These are phyloP conservation scores for Fragaria ananassa DNA, from an alignment of 306 rosid species.

Conservation along the genomic window DNA sequence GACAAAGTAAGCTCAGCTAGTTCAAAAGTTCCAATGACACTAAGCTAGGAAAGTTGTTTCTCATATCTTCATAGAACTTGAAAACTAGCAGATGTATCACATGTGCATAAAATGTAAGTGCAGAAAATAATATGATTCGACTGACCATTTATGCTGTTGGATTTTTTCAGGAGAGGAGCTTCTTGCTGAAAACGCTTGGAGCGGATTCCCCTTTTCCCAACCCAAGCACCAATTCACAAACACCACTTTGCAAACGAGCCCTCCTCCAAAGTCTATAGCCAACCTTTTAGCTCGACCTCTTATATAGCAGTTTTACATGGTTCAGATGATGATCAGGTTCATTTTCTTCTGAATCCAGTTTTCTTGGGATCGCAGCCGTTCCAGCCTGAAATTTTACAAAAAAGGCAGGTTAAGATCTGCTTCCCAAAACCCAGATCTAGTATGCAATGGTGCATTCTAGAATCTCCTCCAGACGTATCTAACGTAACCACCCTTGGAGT, in stretches of 20 bases:
- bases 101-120: not conserved
- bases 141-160: conserved; percentile 26
- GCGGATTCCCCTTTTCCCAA: conserved; percentile 72
- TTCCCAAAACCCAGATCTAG: conserved; percentile 43
- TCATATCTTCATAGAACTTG: not conserved
- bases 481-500: conserved; percentile 36
- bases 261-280: conserved; percentile 76
- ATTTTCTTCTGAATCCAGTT: conserved; percentile 33
- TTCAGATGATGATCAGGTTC: conserved; percentile 32
- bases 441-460: conserved; percentile 70
- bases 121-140: conserved; percentile 20
- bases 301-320: conserved; percentile 19
- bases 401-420: conserved; percentile 57
- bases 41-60: not conserved
- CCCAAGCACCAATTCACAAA: conserved; percentile 56
- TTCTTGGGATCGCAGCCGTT: conserved; percentile 57
- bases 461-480: conserved; percentile 44
- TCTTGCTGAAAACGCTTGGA: conserved; percentile 95
- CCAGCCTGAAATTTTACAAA: conserved; percentile 70
- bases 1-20: not conserved
- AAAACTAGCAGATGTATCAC: not conserved
- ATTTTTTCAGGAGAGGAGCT: conserved; percentile 87
- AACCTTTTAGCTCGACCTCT: conserved; percentile 36
- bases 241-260: conserved; percentile 95
- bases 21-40: not conserved